Evolutionary conservation across 2,329 filamentous ascomycete species (phyloP), one percentile per base, ranked within the genome.

Genomic region (Septoria petroselini): DNA sequence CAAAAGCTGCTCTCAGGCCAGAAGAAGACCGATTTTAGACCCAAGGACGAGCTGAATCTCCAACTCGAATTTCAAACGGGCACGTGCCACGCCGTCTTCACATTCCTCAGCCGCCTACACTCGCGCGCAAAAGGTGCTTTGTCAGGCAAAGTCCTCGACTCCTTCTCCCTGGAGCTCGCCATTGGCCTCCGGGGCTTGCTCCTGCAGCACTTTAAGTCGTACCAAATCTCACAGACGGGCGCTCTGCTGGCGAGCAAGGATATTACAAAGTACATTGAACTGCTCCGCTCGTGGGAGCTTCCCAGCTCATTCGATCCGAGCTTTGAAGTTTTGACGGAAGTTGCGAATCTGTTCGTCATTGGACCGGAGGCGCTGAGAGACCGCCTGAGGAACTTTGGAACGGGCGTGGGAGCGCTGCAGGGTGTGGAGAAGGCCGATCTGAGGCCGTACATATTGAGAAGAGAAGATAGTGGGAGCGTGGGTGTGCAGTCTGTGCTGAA

Each of bases 211-310:
- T 88, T 97, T 72, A 93, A 95, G 65, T 90, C 88, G 64, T 98
- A 95, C 73, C 83, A 85, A 53, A 89, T 98, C 58, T 95, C 90
- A 60, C 88, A 91, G 33, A 91, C 91, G 0, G 93, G 93, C 54
- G 93, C 90, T 2, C 80, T 98, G 39, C 93, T 96, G 81, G 88
- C 97, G 19, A 91, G 86, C 29, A 95, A 97, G 72, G 93, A 98
- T 67, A 91, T 97, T 68, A 88, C 89, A 29, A 90, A 89, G 66
- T 98, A 98, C 69, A 86, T 88, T 7, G 85, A 91, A 53, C 82
- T 95, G 8, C 77, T 98, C 58, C 83, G 88, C 55, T 83, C 83
- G 27, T 97, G 90, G 89, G 81, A 86, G 1, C 38, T 76, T 33
- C 81, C 83, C 41, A 79, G 81, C 59, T 77, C 78, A 18, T 80